phyloP scores from a whole-genome alignment of 2,329 filamentous ascomycete species.

The Neopestalotiopsis clavispora region DNA sequence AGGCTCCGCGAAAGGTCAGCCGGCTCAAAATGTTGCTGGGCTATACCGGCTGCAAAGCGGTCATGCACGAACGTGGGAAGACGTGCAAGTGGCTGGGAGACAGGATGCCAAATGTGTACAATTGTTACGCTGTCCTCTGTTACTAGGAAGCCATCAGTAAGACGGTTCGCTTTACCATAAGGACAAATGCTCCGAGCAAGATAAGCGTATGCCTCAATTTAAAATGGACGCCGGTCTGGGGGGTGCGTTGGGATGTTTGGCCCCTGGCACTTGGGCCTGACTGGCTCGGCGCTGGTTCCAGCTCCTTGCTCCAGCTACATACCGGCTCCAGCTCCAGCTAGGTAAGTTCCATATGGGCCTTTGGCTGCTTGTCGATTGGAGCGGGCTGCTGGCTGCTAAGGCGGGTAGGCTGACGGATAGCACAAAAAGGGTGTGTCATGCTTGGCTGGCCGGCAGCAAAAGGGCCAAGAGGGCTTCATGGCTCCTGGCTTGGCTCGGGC shows the following conservation, averaged over 20 bases:
- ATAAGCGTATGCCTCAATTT: slow-evolving; percentile 37
- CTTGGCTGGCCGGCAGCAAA: slow-evolving; percentile 1
- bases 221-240: slow-evolving; percentile 3
- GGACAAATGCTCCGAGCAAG: slow-evolving; percentile 37
- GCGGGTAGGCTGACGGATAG: slow-evolving; percentile 16
- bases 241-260: not conserved
- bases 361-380: slow-evolving; percentile 12
- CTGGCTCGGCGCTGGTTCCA: slow-evolving; percentile 16
- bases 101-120: slow-evolving; percentile 11
- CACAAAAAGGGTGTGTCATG: slow-evolving; percentile 15
- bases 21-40: not conserved
- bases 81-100: slow-evolving; percentile 1
- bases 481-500: slow-evolving; percentile 2
- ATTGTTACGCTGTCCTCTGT: not conserved
- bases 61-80: not conserved
- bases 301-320: not conserved
- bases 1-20: no score
- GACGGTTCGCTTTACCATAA: slow-evolving; percentile 23
- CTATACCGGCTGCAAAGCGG: not conserved
- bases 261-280: slow-evolving; percentile 15
- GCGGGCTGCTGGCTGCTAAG: not conserved
- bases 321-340: slow-evolving; percentile 22
- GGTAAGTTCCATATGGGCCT: not conserved
- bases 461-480: not conserved
- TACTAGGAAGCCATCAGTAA: not conserved